Conservation (phyloP, 805 yeast species). For the Saturnispora zaruensis region DNA sequence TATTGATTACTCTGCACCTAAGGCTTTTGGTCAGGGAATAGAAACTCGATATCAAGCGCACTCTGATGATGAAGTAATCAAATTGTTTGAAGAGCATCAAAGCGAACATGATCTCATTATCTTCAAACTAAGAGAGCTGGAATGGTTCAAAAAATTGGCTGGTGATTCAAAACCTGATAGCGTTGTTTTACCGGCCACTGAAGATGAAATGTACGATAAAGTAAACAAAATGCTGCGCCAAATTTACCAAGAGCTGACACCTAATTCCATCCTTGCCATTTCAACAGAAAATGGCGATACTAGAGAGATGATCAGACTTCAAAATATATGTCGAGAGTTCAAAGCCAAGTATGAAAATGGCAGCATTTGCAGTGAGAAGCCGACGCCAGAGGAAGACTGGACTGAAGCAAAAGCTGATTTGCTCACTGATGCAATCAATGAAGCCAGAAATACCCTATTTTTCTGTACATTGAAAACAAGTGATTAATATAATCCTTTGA, state of each 20-base stretch:
- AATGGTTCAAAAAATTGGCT: constrained; percentile 31
- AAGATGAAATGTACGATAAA: constrained; percentile 19
- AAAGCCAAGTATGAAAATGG: constrained; percentile 32
- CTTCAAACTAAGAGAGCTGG: constrained; percentile 52
- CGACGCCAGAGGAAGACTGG: constrained; percentile 32
- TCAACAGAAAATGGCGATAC: constrained; percentile 60
- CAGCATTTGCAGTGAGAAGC: constrained; percentile 30
- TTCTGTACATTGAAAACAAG: constrained; percentile 35
- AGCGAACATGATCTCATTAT: constrained; percentile 41
- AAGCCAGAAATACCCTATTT: constrained; percentile 54
- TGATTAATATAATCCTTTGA: background rate
- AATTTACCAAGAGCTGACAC: constrained; percentile 47
- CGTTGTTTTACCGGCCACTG: constrained; percentile 9
- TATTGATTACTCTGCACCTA: constrained; percentile 17
- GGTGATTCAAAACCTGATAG: constrained; percentile 14
- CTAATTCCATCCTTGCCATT: constrained; percentile 50
- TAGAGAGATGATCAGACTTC: constrained; percentile 38
- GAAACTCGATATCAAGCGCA: constrained; percentile 36
- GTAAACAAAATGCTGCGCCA: constrained; percentile 38
- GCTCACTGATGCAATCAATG: constrained; percentile 37
- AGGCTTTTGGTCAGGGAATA: constrained; percentile 15
- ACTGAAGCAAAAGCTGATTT: constrained; percentile 38
- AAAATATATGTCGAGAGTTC: constrained; percentile 35
- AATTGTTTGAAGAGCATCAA: constrained; percentile 31
- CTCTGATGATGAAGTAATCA: constrained; percentile 54